Conservation (phyloP, 2,329 filamentous ascomycete species). For the Fusarium sp. region DNA sequence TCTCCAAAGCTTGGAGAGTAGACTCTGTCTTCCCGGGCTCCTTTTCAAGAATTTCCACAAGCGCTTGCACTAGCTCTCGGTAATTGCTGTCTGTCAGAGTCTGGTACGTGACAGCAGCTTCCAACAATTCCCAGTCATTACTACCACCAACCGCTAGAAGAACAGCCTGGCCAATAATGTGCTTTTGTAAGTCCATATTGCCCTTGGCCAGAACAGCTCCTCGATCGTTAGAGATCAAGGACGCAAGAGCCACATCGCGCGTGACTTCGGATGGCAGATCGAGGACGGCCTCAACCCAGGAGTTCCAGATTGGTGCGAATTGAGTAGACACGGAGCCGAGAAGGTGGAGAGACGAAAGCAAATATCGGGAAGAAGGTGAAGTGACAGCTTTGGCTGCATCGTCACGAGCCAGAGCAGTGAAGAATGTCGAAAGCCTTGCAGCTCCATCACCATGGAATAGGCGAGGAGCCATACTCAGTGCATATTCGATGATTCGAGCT, state of each 20-base stretch:
- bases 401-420: slow-evolving; percentile 64
- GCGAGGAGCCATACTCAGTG: slow-evolving; percentile 54
- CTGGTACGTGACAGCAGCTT: slow-evolving; percentile 60
- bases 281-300: slow-evolving; percentile 59
- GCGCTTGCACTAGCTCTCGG: slow-evolving; percentile 51
- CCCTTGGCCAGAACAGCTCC: slow-evolving; percentile 56
- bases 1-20: slow-evolving; percentile 61
- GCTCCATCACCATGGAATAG: slow-evolving; percentile 55
- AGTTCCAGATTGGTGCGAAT: slow-evolving; percentile 60
- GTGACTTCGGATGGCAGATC: slow-evolving; percentile 40
- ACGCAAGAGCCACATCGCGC: slow-evolving; percentile 54
- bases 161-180: slow-evolving; percentile 57
- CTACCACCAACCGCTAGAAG: slow-evolving; percentile 53
- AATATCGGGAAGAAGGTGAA: slow-evolving; percentile 75
- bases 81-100: slow-evolving; percentile 54
- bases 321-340: slow-evolving; percentile 59
- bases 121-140: slow-evolving; percentile 60
- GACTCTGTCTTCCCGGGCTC: slow-evolving; percentile 47
- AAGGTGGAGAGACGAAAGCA: slow-evolving; percentile 74
- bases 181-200: slow-evolving; percentile 59
- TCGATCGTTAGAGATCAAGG: slow-evolving; percentile 61
- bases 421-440: slow-evolving; percentile 56
- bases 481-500: slow-evolving; percentile 59
- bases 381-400: slow-evolving; percentile 70
- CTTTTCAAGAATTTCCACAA: slow-evolving; percentile 51